Percentiles rank a stretch among this genome's conserved stretches.
These are phyloP conservation scores for Salmacisia buchloeana DNA, from an alignment of 1,284 basidiomycete genomes.

Conservation along the genomic window DNA sequence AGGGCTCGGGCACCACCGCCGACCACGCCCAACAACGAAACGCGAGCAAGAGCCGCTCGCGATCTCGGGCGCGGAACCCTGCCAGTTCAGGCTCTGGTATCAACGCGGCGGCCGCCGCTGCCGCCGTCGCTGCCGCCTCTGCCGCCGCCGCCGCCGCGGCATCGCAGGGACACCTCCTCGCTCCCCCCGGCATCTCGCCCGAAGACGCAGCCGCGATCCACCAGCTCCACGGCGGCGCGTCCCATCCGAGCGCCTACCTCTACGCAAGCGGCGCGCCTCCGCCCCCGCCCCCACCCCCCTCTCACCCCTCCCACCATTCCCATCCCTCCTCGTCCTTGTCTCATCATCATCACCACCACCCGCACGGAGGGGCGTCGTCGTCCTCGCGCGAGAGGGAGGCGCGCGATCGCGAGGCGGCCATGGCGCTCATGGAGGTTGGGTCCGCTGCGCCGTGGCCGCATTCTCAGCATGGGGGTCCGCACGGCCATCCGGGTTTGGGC, in stretches of 20 bases:
- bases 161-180: not conserved
- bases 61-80: not conserved
- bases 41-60: conserved; percentile 1
- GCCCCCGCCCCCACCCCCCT: not conserved
- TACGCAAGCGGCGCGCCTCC: not conserved
- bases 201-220: not conserved
- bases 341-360: not conserved
- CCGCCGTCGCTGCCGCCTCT: not conserved
- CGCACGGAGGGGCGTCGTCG: too few relatives aligned
- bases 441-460: too few relatives aligned
- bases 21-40: not conserved
- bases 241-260: not conserved
- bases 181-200: not conserved
- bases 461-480: too few relatives aligned
- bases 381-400: conserved; percentile 23
- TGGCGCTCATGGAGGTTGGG: conserved; percentile 46
- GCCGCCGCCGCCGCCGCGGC: not conserved
- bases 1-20: not conserved
- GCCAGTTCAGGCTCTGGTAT: too few relatives aligned
- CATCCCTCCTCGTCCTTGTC: too few relatives aligned
- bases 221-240: not conserved
- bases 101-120: not conserved
- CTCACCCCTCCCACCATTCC: too few relatives aligned
- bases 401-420: conserved; percentile 44
- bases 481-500: too few relatives aligned